phyloP scores from a whole-genome alignment of 2,329 filamentous ascomycete genomes.

The Zasmidium citrigriseum region DNA sequence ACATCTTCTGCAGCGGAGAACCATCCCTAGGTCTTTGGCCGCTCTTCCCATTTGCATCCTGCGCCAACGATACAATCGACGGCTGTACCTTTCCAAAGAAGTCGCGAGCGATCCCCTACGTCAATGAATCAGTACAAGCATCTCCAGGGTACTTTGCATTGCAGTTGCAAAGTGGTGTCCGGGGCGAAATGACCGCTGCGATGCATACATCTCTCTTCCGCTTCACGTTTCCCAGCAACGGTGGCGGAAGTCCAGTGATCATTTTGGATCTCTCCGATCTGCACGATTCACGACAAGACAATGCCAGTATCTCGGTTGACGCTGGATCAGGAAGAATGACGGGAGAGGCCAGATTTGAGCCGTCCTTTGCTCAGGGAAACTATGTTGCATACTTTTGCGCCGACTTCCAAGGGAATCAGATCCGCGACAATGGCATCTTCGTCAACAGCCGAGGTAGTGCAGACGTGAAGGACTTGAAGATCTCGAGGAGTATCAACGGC shows the following conservation, averaged over 20 bases:
- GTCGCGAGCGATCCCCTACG: constrained; percentile 51
- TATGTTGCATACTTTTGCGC: constrained; percentile 63
- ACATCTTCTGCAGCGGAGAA: constrained; percentile 47
- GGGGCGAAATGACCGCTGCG: constrained; percentile 61
- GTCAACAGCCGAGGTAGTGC: constrained; percentile 53
- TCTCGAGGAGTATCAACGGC: constrained; percentile 39
- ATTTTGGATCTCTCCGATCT: constrained; percentile 63
- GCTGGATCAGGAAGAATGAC: constrained; percentile 54
- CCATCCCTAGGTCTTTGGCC: constrained; percentile 73
- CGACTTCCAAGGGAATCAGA: constrained; percentile 55
- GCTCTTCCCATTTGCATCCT: constrained; percentile 66
- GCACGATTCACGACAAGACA: constrained; percentile 54
- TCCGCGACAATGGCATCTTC: constrained; percentile 52
- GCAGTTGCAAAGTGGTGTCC: constrained; percentile 55
- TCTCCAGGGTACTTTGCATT: constrained; percentile 62
- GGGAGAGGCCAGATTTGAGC: constrained; percentile 59
- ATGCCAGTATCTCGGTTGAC: constrained; percentile 57
- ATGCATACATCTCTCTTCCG: constrained; percentile 60
- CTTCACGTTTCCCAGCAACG: constrained; percentile 53
- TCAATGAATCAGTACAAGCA: constrained; percentile 53
- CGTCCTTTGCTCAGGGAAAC: constrained; percentile 61
- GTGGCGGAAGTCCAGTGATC: constrained; percentile 52
- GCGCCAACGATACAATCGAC: constrained; percentile 61
- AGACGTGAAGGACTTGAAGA: constrained; percentile 40
- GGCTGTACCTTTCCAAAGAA: constrained; percentile 56